Evolutionary conservation across 371 early-diverging fungal genomes (phyloP).

Genomic region (Quaeritorhiza haematococci): DNA sequence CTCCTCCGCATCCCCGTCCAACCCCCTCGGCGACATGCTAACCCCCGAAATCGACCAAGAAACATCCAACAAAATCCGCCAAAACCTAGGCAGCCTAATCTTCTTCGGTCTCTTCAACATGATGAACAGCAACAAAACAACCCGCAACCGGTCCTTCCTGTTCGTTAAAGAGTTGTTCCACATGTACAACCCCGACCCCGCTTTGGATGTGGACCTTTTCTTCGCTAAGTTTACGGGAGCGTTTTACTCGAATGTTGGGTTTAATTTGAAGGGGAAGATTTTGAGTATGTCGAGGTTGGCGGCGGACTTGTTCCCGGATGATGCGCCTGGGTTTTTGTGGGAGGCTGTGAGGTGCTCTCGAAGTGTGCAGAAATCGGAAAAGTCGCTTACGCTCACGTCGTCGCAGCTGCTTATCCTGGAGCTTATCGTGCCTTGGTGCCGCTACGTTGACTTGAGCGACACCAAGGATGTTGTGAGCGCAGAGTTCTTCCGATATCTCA

Average conservation of each 20-base stretch:
- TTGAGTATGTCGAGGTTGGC: conserved; percentile 21
- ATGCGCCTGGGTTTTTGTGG: conserved; percentile 39
- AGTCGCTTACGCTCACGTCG: conserved; percentile 20
- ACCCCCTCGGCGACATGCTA: conserved; percentile 2
- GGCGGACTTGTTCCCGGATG: conserved; percentile 19
- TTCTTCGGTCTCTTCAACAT: conserved; percentile 42
- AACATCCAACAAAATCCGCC: conserved; percentile 25
- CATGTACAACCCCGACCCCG: conserved; percentile 29
- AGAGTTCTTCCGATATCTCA: conserved; percentile 40
- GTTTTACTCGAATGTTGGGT: conserved; percentile 27
- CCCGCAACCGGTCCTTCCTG: conserved; percentile 29
- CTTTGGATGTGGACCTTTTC: conserved; percentile 19
- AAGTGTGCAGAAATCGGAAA: conserved; percentile 23
- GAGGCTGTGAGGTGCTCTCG: conserved; percentile 45
- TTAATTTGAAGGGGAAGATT: conserved; percentile 17
- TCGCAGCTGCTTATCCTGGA: conserved; percentile 32
- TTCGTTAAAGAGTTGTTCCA: conserved; percentile 35
- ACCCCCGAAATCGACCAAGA: conserved; percentile 29
- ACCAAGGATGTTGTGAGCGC: conserved; percentile 29
- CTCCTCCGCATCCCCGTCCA: too few relatives aligned
- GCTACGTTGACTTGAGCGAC: conserved; percentile 22
- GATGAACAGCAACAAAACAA: conserved; percentile 24
- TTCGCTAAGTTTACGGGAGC: conserved; percentile 26
- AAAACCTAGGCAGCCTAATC: conserved; percentile 35
- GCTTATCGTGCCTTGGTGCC: conserved; percentile 38